phyloP scores from a whole-genome alignment of 768 basidiomycete genomes.

The Paxillus rubicundulus region DNA sequence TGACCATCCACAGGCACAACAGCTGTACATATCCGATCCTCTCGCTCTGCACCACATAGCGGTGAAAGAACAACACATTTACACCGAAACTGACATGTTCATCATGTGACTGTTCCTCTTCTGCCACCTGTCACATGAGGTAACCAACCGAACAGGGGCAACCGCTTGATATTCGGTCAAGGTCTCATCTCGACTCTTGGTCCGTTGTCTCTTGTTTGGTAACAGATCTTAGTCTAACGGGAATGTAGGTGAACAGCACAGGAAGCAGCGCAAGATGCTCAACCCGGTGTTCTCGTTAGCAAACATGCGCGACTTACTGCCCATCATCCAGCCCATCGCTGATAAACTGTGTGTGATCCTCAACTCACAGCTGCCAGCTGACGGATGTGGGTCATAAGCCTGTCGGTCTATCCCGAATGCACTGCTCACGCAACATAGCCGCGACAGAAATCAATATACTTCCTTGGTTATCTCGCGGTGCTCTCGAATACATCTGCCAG shows the following conservation, averaged over 20 bases:
- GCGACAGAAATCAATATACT: constrained; percentile 33
- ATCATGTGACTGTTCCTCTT: constrained; percentile 21
- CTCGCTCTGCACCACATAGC: constrained; percentile 37
- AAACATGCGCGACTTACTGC: constrained; percentile 31
- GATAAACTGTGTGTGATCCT: constrained; percentile 22
- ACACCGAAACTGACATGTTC: constrained; percentile 38
- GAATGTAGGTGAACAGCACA: constrained; percentile 27
- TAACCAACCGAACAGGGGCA: constrained; percentile 15
- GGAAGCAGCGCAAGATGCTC: constrained; percentile 32
- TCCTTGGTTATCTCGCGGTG: constrained; percentile 32
- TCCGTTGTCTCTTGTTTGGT: constrained; percentile 7
- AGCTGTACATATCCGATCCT: constrained; percentile 39
- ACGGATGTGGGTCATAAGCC: constrained; percentile 18
- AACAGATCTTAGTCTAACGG: too few species aligned
- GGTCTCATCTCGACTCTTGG: constrained; percentile 39
- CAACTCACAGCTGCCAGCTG: constrained; percentile 17
- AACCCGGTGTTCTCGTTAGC: constrained; percentile 33
- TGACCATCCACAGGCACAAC: constrained; percentile 14
- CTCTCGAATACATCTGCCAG: constrained; percentile 37
- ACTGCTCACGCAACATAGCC: constrained; percentile 13
- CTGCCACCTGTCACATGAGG: neutral
- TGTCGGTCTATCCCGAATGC: neutral
- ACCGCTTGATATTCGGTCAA: constrained; percentile 35
- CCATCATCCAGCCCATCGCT: constrained; percentile 34
- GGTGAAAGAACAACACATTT: constrained; percentile 36